Evolutionary conservation across 345 rosid species (phyloP), one percentile per base, ranked within the genome.

Genomic region (Brassica incana): DNA sequence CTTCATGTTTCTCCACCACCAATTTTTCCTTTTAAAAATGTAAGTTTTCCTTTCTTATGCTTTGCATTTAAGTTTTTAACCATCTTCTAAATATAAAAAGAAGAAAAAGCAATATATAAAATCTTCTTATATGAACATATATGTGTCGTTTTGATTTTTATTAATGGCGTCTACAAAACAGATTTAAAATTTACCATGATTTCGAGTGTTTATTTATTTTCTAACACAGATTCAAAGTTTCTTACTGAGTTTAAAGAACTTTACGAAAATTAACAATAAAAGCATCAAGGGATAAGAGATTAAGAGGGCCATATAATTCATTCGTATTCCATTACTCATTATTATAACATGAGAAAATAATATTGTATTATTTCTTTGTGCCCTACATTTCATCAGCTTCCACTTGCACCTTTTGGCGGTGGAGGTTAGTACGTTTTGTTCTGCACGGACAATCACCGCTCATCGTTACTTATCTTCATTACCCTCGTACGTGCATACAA

Each of bases 321-420:
- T 12, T 77, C 65, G 65, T 58, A 76, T 71, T 50, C 45, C 43
- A 71, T 29, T 54, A 71, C 20, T 71, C 59, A 64, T 54, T 7
- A 63, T 78, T 35, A n/a, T 33, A 64, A 8, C 60, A 54, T 16
- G 33, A 78, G 8, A 58, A 66, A 66, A 66, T 73, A 48, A 23
- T 43, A 11, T 78, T 61, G 0, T 67, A 67, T 66, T 6, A 38
- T 27, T 16, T 38, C 3, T 40, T n/a, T 23, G 52, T 67, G 82
- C 68, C 78, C 82, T 78, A 79, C 78, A 9, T 61, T 67, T 73
- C 74, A 70, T 79, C 82, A 73, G 82, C 65, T 61, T 68, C 78
- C 78, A 79, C 78, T 79, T 23, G 43, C 68, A 58, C 54, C 63
- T 14, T 45, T 45, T 16, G 29, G 27, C 48, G 60, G 58, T 45